Percentiles rank a stretch among this genome's conserved stretches.
phyloP scores from a whole-genome alignment of 768 basidiomycete species.

The Goffeauzyma gilvescens region DNA sequence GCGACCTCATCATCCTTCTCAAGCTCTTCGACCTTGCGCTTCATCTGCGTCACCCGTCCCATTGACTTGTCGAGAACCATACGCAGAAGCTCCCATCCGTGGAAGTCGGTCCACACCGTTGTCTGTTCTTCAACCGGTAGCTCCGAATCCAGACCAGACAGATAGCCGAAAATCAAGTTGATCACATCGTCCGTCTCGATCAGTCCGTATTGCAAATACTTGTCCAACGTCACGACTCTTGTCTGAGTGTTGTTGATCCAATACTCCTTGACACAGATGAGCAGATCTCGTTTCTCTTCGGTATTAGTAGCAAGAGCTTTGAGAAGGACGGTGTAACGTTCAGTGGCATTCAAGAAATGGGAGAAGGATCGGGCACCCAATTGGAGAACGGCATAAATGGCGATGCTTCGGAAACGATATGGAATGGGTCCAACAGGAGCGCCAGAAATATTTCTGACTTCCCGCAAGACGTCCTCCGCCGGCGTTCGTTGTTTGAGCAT shows the following conservation, averaged over 20 bases:
- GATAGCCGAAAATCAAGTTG: conserved; percentile 50
- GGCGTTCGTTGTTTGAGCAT: conserved; percentile 3
- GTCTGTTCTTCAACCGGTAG: not conserved
- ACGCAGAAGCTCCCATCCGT: conserved; percentile 64
- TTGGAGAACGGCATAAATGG: conserved; percentile 69
- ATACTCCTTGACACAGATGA: conserved; percentile 52
- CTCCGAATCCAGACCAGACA: conserved; percentile 18
- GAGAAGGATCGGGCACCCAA: conserved; percentile 93
- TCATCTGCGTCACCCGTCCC: conserved; percentile 61
- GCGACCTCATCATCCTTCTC: conserved; percentile 79
- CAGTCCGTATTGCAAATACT: conserved; percentile 95
- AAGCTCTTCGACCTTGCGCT: conserved; percentile 51
- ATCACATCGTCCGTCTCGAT: conserved; percentile 86
- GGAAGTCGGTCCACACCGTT: conserved; percentile 36
- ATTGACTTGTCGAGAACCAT: conserved; percentile 76
- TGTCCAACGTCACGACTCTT: conserved; percentile 83
- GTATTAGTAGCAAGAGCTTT: conserved; percentile 42
- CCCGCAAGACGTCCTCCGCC: conserved; percentile 57
- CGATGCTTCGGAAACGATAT: conserved; percentile 50
- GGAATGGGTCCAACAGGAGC: conserved; percentile 49
- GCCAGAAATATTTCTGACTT: conserved; percentile 51
- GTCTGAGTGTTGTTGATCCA: conserved; percentile 75
- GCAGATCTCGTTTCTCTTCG: conserved; percentile 39
- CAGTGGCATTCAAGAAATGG: conserved; percentile 90
- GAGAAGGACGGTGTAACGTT: conserved; percentile 53